phyloP scores from a whole-genome alignment of 805 yeast species.

The Ogataea wickerhamii region DNA sequence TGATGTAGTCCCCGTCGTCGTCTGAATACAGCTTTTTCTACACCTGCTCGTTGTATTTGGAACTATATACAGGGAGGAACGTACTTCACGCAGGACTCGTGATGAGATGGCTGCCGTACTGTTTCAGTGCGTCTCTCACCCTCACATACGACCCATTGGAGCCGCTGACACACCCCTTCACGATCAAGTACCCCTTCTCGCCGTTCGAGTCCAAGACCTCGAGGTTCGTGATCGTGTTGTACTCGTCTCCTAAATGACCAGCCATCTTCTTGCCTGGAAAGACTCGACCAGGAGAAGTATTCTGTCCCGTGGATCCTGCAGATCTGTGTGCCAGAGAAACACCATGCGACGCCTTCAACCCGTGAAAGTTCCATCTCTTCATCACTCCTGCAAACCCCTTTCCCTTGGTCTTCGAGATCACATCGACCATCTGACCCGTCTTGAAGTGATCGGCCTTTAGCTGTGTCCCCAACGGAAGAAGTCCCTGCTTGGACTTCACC shows the following conservation, averaged over 20 bases:
- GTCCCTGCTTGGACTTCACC: conserved; percentile 60
- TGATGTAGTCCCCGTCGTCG: conserved; percentile 1
- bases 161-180: conserved; percentile 91
- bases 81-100: not conserved
- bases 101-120: conserved; percentile 28
- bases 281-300: conserved; percentile 93
- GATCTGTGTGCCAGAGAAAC: conserved; percentile 89
- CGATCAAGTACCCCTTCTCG: conserved; percentile 73
- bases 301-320: conserved; percentile 96
- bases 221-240: conserved; percentile 70
- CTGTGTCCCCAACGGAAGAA: conserved; percentile 74
- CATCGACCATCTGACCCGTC: conserved; percentile 79
- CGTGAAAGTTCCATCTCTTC: conserved; percentile 89
- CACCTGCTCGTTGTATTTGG: too few species aligned
- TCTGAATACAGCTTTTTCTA: too few species aligned
- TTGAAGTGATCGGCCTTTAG: conserved; percentile 81
- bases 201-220: conserved; percentile 77
- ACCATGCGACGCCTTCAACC: conserved; percentile 94
- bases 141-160: conserved; percentile 72
- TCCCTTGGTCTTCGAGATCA: conserved; percentile 79
- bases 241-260: conserved; percentile 87
- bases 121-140: conserved; percentile 73
- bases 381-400: conserved; percentile 98
- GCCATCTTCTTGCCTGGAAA: conserved; percentile 98
- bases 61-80: too few species aligned